Evolutionary conservation across 768 basidiomycete species (phyloP).

Genomic region (Boletus rubescentipes): DNA sequence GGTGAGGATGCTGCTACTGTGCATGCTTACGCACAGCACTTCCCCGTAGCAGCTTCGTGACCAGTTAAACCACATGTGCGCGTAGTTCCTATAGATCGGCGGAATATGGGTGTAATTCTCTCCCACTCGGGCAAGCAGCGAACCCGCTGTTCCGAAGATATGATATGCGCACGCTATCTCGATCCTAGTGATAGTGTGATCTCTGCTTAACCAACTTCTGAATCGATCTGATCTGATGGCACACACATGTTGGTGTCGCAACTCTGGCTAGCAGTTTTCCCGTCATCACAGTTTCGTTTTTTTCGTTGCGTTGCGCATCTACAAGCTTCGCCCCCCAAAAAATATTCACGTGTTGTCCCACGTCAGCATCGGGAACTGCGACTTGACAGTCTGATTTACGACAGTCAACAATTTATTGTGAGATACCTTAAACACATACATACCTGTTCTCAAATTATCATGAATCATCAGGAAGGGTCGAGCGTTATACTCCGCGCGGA

Average conservation of each 20-base stretch:
- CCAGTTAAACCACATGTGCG: too few species aligned
- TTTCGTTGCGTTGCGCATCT: background rate
- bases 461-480: too few species aligned
- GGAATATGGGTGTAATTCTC: too few species aligned
- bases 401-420: too few species aligned
- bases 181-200: background rate
- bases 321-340: background rate
- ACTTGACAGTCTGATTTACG: slow-evolving; percentile 1
- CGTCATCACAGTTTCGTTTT: too few species aligned
- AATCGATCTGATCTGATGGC: background rate
- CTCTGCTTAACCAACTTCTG: too few species aligned
- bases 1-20: too few species aligned
- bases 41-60: too few species aligned
- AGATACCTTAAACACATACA: background rate
- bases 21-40: too few species aligned
- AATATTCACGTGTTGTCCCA: slow-evolving; percentile 1
- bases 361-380: background rate
- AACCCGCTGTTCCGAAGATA: background rate
- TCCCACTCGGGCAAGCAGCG: too few species aligned
- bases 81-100: too few species aligned
- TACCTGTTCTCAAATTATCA: background rate
- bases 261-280: background rate
- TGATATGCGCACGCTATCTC: background rate
- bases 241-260: background rate
- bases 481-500: background rate